Conservation (phyloP, 768 basidiomycete species). For the Tricholoma furcatifolium region DNA sequence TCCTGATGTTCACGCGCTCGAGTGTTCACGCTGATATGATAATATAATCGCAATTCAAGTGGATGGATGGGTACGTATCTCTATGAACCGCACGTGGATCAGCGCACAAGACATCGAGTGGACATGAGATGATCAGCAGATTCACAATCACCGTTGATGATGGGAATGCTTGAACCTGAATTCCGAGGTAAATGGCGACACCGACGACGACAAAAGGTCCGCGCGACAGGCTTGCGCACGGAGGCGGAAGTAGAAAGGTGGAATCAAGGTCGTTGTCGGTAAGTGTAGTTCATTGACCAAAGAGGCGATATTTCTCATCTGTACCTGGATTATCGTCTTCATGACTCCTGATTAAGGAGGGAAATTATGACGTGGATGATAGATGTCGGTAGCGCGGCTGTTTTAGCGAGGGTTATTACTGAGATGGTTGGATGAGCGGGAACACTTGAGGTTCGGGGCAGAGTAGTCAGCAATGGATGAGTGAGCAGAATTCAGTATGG, state of each 20-base stretch:
- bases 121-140: too few relatives aligned
- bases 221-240: neutral
- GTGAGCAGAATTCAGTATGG: neutral
- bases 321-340: slow-evolving; percentile 11
- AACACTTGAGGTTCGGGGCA: neutral
- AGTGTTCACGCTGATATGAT: too few relatives aligned
- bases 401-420: neutral
- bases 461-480: slow-evolving; percentile 12
- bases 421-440: neutral
- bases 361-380: slow-evolving; percentile 6
- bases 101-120: too few relatives aligned
- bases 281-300: slow-evolving; percentile 1
- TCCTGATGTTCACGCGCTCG: too few relatives aligned
- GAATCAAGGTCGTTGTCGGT: slow-evolving; percentile 5
- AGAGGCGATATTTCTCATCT: neutral
- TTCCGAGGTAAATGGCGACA: slow-evolving; percentile 10
- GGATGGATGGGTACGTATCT: too few relatives aligned
- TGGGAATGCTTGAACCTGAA: slow-evolving; percentile 4
- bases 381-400: neutral
- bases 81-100: too few relatives aligned
- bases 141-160: neutral
- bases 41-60: too few relatives aligned
- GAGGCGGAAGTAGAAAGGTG: neutral
- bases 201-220: neutral
- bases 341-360: slow-evolving; percentile 2